Base-by-base conservation (phyloP, 495 filamentous ascomycete species). In the Hypoxylon lenormandii region DNA sequence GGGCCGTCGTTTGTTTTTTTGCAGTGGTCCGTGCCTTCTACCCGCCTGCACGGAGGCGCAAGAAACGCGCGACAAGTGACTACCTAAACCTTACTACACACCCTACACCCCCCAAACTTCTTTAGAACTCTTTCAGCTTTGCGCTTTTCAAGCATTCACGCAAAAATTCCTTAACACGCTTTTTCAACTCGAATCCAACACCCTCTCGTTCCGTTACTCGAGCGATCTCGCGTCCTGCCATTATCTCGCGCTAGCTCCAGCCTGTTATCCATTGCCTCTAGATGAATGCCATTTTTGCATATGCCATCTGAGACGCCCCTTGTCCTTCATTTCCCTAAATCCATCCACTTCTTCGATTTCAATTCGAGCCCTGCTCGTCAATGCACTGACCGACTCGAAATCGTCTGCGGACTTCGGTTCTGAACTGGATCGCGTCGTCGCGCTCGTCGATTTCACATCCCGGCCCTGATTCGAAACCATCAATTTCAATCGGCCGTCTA, bases 21-120 rank as follows among this genome's bases (percentile, higher is more conserved):
- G 46, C 62, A 59, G 54, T 74, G 74, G 68, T 42, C 74, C 48
- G 69, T 74, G 74, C 72, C 5, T 38, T 23, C 12, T 37, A 59
- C 36, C 58, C 28, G 68, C 47, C 47, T 28, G 40, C 65, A 40
- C 57, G 60, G 59, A 54, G 33, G 59, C 37, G 47, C 16, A 46
- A 68, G 58, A 62, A 49, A 70, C 68, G 68, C 67, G 67, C 68
- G 68, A 70, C 67, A 50, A 63, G 62, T 66, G 68, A 66, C 61
- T 58, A 59, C 57, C 65, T 58, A 47, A 69, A 62, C 58, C 65
- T 69, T 52, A 62, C 56, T 58, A 66, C 58, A 66, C 58, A 57
- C 60, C 30, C 30, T 15, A 30, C n/a, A 16, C 26, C 26, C 68
- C 61, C 57, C 49, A 38, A 58, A 61, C 53, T 57, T 70, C 54